phyloP scores from a whole-genome alignment of 108 stramenopile species.

The Nitzschia palea region DNA sequence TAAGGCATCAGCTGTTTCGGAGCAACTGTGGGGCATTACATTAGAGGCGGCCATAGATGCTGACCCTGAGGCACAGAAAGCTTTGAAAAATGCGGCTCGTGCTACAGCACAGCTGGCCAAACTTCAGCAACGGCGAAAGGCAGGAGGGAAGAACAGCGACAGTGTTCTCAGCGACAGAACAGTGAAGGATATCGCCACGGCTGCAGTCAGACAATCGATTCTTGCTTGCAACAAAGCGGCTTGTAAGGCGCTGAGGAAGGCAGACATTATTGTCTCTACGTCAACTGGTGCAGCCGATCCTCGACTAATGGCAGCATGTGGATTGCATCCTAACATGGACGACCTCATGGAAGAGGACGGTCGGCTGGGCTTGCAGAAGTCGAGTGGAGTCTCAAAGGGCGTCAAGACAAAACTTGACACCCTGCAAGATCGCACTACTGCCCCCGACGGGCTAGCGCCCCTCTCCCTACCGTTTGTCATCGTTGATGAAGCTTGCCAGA shows the following conservation, averaged over 20 bases:
- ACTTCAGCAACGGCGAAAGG: constrained; percentile 23
- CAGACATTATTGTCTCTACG: constrained; percentile 96
- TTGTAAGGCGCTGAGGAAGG: constrained; percentile 87
- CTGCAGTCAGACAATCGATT: constrained; percentile 81
- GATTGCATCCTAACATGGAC: constrained; percentile 54
- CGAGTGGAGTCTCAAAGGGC: background rate
- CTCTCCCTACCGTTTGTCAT: constrained; percentile 84
- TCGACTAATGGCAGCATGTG: constrained; percentile 90
- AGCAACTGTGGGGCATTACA: constrained; percentile 70
- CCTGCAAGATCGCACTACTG: constrained; percentile 30
- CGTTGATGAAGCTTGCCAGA: constrained; percentile 93
- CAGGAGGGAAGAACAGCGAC: constrained; percentile 27
- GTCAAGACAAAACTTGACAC: constrained; percentile 15
- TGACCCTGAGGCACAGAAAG: constrained; percentile 72
- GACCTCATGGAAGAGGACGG: constrained; percentile 29
- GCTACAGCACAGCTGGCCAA: constrained; percentile 64
- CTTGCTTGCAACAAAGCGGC: constrained; percentile 80
- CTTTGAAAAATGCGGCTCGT: constrained; percentile 59
- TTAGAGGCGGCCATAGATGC: constrained; percentile 77
- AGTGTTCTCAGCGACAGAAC: constrained; percentile 49
- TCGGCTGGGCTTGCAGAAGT: background rate
- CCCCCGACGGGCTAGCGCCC: constrained; percentile 79
- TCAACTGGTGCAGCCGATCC: constrained; percentile 96
- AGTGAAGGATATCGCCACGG: constrained; percentile 72
- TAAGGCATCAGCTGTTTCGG: constrained; percentile 74